These are phyloP conservation scores for Gossypium gossypioides DNA, from an alignment of 441 rosid species.

Conservation along the genomic window DNA sequence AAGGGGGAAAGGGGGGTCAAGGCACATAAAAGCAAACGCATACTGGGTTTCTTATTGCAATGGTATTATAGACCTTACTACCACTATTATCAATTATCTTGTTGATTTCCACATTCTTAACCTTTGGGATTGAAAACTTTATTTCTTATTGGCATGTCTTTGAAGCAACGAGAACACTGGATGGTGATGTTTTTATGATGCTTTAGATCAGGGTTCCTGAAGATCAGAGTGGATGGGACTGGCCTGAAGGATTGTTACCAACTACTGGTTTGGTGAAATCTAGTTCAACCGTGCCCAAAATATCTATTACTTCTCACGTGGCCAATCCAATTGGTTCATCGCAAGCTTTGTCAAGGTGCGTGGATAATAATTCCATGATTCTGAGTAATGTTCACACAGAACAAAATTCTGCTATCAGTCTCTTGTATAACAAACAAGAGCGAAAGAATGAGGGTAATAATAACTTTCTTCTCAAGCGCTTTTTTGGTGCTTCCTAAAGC, in stretches of 20 bases:
- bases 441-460: slow-evolving; percentile 16
- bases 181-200: slow-evolving; percentile 68
- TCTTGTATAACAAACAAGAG: slow-evolving; percentile 22
- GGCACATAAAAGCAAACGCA: neutral
- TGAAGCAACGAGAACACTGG: slow-evolving; percentile 62
- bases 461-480: slow-evolving; percentile 22
- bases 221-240: slow-evolving; percentile 56
- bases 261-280: slow-evolving; percentile 36
- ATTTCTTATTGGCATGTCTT: slow-evolving; percentile 49
- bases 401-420: slow-evolving; percentile 14
- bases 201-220: slow-evolving; percentile 60
- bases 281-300: slow-evolving; percentile 23
- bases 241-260: slow-evolving; percentile 49
- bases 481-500: slow-evolving; percentile 19
- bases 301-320: slow-evolving; percentile 21
- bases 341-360: slow-evolving; percentile 22
- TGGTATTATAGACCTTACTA: slow-evolving; percentile 11
- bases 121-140: slow-evolving; percentile 30
- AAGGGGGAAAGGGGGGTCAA: neutral
- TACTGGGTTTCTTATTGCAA: slow-evolving; percentile 8
- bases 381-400: slow-evolving; percentile 9
- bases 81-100: slow-evolving; percentile 1
- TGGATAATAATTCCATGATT: slow-evolving; percentile 12
- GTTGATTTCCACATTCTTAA: slow-evolving; percentile 5
- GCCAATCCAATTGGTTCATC: slow-evolving; percentile 23